Evolutionary conservation across 148 eudicot species (phyloP).

Genomic region (Rhododendron mucronatum): DNA sequence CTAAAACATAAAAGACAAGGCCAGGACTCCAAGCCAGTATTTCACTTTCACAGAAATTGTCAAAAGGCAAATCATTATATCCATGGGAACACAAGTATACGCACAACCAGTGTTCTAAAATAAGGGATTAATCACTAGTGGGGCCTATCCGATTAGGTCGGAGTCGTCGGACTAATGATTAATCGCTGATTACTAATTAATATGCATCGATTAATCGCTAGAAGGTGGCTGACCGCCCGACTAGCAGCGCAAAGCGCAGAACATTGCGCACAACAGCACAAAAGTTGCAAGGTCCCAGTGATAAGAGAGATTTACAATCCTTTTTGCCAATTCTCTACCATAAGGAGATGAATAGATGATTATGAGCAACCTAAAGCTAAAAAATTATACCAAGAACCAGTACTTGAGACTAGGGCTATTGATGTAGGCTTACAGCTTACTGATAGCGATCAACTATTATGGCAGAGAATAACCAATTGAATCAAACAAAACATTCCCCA

Average conservation of each 20-base stretch:
- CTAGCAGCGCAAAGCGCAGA: too few species aligned
- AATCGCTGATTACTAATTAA: too few species aligned
- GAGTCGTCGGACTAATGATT: too few species aligned
- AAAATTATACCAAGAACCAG: not conserved
- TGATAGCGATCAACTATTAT: not conserved
- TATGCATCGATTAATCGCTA: too few species aligned
- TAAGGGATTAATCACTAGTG: too few species aligned
- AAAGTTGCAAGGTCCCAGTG: not conserved
- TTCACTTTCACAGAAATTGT: not conserved
- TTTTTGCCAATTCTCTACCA: not conserved
- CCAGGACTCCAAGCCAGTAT: too few species aligned
- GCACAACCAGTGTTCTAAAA: too few species aligned
- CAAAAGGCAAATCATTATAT: not conserved
- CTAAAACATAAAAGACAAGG: not conserved
- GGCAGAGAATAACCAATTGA: not conserved
- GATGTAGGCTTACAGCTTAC: not conserved
- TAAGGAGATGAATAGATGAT: not conserved
- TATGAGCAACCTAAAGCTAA: not conserved
- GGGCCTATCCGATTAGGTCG: too few species aligned
- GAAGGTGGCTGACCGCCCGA: too few species aligned
- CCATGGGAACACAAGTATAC: not conserved
- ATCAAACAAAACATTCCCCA: not conserved
- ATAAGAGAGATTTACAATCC: not conserved
- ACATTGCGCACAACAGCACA: not conserved
- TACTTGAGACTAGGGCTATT: not conserved